Conservation (phyloP, 202 grass and related monocot genomes). For the Dendrocalamus latiflorus region DNA sequence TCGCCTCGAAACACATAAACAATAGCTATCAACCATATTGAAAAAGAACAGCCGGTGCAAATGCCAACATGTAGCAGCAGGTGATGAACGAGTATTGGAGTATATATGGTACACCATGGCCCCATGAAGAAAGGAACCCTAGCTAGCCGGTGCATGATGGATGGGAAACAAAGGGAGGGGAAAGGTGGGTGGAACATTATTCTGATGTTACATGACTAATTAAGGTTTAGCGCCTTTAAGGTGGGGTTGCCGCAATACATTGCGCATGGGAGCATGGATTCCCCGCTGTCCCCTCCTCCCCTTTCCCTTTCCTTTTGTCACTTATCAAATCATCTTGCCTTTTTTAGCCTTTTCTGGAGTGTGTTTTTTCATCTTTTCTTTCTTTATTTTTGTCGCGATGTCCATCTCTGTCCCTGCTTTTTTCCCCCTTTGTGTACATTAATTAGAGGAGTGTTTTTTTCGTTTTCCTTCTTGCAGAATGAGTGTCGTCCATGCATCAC, state of each 20-base stretch:
- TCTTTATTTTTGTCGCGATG: background rate
- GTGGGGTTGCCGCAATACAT: constrained; percentile 34
- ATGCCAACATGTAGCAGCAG: background rate
- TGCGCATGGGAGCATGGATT: constrained; percentile 25
- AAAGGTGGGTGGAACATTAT: background rate
- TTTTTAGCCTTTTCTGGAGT: background rate
- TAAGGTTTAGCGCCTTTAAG: constrained; percentile 10
- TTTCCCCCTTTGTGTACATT: background rate
- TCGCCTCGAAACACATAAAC: no score
- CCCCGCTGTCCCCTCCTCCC: background rate
- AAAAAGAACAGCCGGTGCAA: no score
- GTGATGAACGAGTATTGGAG: background rate
- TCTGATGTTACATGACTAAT: constrained; percentile 16
- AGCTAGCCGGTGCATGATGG: background rate
- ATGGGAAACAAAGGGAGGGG: background rate
- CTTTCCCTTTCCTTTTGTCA: constrained; percentile 15
- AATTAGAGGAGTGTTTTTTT: background rate
- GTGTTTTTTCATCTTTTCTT: background rate
- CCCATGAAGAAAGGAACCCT: background rate
- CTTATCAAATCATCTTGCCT: constrained; percentile 26
- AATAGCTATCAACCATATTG: no score
- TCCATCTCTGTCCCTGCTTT: background rate
- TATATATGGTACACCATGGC: background rate
- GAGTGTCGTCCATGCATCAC: background rate
- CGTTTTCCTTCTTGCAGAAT: background rate